Conservation (phyloP, 768 basidiomycete genomes). For the Tricholoma furcatifolium region DNA sequence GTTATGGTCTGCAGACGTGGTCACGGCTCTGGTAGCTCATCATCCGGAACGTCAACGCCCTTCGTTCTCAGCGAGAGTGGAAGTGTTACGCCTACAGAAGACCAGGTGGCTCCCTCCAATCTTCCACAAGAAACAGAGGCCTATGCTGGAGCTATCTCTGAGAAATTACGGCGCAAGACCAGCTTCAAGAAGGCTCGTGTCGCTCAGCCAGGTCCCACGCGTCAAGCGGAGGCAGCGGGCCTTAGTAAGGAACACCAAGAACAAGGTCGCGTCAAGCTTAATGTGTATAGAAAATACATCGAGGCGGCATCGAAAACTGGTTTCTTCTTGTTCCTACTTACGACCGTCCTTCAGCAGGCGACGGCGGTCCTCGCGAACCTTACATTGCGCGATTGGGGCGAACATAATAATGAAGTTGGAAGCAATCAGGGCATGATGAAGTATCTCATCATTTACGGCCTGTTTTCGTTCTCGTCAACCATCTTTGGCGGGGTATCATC, state of each 20-base stretch:
- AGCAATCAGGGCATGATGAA: slow-evolving; percentile 54
- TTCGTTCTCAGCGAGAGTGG: slow-evolving; percentile 32
- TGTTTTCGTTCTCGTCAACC: slow-evolving; percentile 60
- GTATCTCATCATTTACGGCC: slow-evolving; percentile 65
- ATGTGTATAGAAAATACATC: slow-evolving; percentile 79
- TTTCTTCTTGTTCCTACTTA: slow-evolving; percentile 61
- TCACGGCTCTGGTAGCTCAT: slow-evolving; percentile 43
- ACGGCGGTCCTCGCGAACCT: slow-evolving; percentile 58
- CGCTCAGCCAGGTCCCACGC: slow-evolving; percentile 37
- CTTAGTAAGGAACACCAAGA: slow-evolving; percentile 71
- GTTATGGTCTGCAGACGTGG: slow-evolving; percentile 19
- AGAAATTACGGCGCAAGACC: slow-evolving; percentile 55
- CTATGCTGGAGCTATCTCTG: slow-evolving; percentile 35
- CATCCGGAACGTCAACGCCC: slow-evolving; percentile 55
- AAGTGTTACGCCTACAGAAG: slow-evolving; percentile 29
- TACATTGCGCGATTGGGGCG: slow-evolving; percentile 79
- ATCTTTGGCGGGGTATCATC: slow-evolving; percentile 53
- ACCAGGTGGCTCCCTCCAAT: slow-evolving; percentile 20
- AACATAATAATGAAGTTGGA: slow-evolving; percentile 65
- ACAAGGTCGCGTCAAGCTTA: slow-evolving; percentile 74
- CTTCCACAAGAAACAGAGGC: slow-evolving; percentile 22
- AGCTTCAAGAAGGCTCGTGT: slow-evolving; percentile 61
- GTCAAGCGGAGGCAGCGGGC: slow-evolving; percentile 41
- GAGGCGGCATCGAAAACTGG: slow-evolving; percentile 75
- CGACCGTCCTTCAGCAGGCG: slow-evolving; percentile 56